Evolutionary conservation across 768 basidiomycete species (phyloP).

Genomic region (Rhodotorula kratochvilovae): DNA sequence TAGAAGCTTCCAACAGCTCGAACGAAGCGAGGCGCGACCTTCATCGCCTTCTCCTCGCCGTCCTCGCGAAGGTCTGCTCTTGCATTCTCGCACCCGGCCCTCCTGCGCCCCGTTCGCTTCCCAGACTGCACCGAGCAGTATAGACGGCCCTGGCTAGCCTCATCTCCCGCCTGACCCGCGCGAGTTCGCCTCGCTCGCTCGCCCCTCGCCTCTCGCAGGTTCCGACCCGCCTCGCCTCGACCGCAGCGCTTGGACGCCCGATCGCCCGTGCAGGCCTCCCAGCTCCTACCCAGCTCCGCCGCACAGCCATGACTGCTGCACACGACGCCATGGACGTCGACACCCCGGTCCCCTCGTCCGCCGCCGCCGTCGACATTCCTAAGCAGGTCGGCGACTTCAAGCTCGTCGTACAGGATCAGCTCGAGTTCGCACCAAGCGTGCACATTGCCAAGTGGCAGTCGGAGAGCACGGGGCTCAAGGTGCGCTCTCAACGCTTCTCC

Average conservation of each 20-base stretch:
- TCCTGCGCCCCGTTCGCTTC: background rate
- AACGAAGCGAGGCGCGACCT: background rate
- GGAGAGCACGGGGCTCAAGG: constrained; percentile 30
- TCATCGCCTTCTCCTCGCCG: background rate
- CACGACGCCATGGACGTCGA: background rate
- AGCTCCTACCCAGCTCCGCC: too few relatives aligned
- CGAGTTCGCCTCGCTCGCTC: background rate
- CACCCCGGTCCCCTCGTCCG: background rate
- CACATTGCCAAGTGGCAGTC: constrained; percentile 35
- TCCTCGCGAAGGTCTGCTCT: background rate
- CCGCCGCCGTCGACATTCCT: background rate
- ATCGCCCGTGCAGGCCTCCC: background rate
- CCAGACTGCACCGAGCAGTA: background rate
- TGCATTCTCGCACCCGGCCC: background rate
- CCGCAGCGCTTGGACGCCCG: background rate
- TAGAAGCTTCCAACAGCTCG: too few relatives aligned
- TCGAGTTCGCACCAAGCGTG: constrained; percentile 22
- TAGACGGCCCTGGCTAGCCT: constrained; percentile 8
- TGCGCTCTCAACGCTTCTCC: background rate
- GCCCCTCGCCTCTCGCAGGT: background rate
- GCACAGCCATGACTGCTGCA: background rate
- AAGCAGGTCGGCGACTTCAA: constrained; percentile 31
- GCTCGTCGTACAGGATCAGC: constrained; percentile 26
- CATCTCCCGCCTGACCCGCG: background rate
- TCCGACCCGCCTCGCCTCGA: background rate